A percentile compares a stretch with the other conserved stretches of the same genome.
Evolutionary conservation across 352 stramenopile genomes (phyloP).

Genomic region (Phytophthora hybrid): DNA sequence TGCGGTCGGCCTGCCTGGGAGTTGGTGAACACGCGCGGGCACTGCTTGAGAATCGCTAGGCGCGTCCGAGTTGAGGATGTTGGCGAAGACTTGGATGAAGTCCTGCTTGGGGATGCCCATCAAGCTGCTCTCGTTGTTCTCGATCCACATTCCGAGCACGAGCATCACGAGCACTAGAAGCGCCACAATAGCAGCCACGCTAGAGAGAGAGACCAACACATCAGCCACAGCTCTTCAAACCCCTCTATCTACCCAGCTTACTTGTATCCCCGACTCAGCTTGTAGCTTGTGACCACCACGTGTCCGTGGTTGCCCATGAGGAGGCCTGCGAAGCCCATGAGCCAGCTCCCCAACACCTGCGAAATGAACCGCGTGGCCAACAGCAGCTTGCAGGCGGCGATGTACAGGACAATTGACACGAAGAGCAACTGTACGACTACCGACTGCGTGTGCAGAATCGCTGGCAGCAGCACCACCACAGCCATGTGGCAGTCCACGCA

Average conservation of each 20-base stretch:
- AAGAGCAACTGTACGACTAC: slow-evolving; percentile 41
- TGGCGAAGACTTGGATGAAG: slow-evolving; percentile 68
- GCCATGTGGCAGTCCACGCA: slow-evolving; percentile 84
- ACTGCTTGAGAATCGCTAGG: background rate
- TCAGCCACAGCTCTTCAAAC: background rate
- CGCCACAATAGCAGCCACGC: slow-evolving; percentile 52
- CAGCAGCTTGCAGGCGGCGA: slow-evolving; percentile 56
- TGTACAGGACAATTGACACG: slow-evolving; percentile 18
- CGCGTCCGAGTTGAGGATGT: slow-evolving; percentile 65
- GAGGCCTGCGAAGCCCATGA: slow-evolving; percentile 64
- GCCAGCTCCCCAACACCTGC: slow-evolving; percentile 69
- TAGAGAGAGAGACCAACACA: slow-evolving; percentile 10
- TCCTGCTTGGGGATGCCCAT: slow-evolving; percentile 69
- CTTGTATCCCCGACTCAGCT: slow-evolving; percentile 57
- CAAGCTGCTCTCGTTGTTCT: slow-evolving; percentile 80
- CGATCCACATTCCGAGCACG: slow-evolving; percentile 70
- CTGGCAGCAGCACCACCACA: slow-evolving; percentile 70
- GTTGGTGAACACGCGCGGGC: slow-evolving; percentile 24
- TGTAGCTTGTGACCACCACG: slow-evolving; percentile 53
- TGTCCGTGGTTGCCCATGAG: slow-evolving; percentile 71
- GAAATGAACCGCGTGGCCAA: slow-evolving; percentile 60
- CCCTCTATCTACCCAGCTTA: slow-evolving; percentile 21
- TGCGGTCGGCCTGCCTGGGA: slow-evolving; percentile 6
- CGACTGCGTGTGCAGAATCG: slow-evolving; percentile 53
- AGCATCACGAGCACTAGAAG: slow-evolving; percentile 60